Evolutionary conservation across 2,329 filamentous ascomycete genomes (phyloP).

Genomic region (Aspergillus sp.): DNA sequence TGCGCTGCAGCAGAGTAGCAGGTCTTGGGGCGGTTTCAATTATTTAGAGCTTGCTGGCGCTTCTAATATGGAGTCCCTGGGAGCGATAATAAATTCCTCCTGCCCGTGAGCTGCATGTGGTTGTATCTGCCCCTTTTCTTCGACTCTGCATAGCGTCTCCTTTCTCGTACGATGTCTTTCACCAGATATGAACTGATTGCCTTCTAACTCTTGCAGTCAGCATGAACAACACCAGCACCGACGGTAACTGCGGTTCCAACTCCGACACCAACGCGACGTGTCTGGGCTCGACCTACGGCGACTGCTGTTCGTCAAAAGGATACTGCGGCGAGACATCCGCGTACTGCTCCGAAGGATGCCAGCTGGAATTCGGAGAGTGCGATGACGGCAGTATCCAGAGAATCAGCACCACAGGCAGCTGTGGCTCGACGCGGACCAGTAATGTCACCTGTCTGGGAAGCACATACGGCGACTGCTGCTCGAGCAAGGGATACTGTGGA

Average conservation of each 20-base stretch:
- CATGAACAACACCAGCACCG: not conserved
- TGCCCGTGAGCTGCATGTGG: too few species aligned
- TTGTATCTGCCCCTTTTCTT: too few species aligned
- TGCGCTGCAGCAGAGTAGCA: too few species aligned
- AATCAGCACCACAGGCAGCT: conserved; percentile 5
- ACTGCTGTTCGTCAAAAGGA: conserved; percentile 12
- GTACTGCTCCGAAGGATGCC: conserved; percentile 11
- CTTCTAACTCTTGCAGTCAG: too few species aligned
- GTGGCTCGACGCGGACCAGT: conserved; percentile 2
- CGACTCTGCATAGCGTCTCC: too few species aligned
- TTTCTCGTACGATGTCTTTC: too few species aligned
- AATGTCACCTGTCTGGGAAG: conserved; percentile 11
- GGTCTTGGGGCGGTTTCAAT: too few species aligned
- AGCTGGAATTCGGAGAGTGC: not conserved
- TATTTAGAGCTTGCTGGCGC: too few species aligned
- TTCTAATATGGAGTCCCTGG: too few species aligned
- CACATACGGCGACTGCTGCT: conserved; percentile 9
- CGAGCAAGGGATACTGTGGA: conserved; percentile 5
- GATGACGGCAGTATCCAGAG: not conserved
- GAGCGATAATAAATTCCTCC: too few species aligned
- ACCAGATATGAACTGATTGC: too few species aligned
- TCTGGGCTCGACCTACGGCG: conserved; percentile 6
- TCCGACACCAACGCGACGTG: conserved; percentile 7
- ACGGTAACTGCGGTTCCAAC: conserved; percentile 11
- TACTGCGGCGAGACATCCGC: conserved; percentile 3